These are phyloP conservation scores for Diaporthe vaccinii DNA, from an alignment of 2,329 filamentous ascomycete genomes.

Conservation along the genomic window DNA sequence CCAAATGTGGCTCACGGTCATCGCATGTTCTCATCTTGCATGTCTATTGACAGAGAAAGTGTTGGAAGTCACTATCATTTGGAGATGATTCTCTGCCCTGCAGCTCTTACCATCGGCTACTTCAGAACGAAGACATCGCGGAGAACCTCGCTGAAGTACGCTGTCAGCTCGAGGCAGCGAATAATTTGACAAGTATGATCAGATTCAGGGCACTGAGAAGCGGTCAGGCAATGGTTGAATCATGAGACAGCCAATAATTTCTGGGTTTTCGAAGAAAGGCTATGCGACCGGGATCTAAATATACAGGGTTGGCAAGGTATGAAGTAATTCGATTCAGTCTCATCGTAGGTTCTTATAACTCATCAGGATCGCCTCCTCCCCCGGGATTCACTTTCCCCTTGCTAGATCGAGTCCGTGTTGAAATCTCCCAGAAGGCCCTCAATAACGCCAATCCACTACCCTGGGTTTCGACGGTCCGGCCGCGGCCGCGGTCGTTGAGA, in stretches of 20 bases:
- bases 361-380: slow-evolving; percentile 1
- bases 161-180: background rate
- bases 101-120: background rate
- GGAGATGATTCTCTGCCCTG: background rate
- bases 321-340: background rate
- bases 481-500: slow-evolving; percentile 40
- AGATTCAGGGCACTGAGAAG: background rate
- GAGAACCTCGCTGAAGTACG: too few species aligned
- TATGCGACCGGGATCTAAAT: background rate
- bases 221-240: too few species aligned
- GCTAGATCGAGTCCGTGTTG: slow-evolving; percentile 22
- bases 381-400: background rate
- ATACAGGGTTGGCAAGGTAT: background rate
- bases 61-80: background rate
- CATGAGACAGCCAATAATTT: background rate
- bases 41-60: background rate
- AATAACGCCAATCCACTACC: slow-evolving; percentile 40
- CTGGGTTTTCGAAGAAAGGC: background rate
- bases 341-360: slow-evolving; percentile 16
- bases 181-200: background rate
- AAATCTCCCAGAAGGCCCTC: slow-evolving; percentile 39
- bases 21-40: background rate
- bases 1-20: background rate
- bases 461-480: slow-evolving; percentile 41
- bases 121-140: background rate